Base-by-base conservation (phyloP, 2,329 filamentous ascomycete species). In the Calonectria leucothoes region DNA sequence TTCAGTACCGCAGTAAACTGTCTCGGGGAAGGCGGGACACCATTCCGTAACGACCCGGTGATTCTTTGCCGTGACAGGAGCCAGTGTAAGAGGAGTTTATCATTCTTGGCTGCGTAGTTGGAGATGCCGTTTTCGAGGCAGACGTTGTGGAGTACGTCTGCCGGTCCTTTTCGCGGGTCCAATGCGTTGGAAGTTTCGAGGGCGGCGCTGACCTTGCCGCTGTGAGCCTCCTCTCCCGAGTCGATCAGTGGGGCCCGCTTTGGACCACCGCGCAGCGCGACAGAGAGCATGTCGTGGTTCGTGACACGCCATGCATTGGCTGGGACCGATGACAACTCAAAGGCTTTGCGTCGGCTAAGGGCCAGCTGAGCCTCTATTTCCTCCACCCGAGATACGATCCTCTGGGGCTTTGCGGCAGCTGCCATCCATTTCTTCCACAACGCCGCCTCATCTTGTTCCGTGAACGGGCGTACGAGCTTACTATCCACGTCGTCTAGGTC, bases 401-500 rank as follows among this genome's bases (percentile, higher is more conserved):
- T 79, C 74, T 12, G 73, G 7, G n/a, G 71, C 20, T 77, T 76
- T 39, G 74, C 78, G 6, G 75, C 77, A 42, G 78, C 71, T 12
- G 72, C 55, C 35, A 64, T 77, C 83, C 84, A 87, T 69, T 74
- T 81, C 23, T 73, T 76, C 48, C 45, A 55, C 73, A 83, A 81
- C 4, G 66, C 74, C n/a, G 75, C 78, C 67, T 86, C 86, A 55
- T 87, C 82, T 6, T 77, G 74, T 4, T 83, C 75, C 57, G 85
- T 81, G 69, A 82, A 86, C 3, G 81, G 78, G 33, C 88, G 87
- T 48, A 90, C 88, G 59, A 83, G 80, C 1, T 78, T 82, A 74
- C 79, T 86, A 25, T 86, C 84, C 73, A 87, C 85, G 55, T 87
- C 87, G 75, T 91, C 89, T 48, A 91, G 87, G 71, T 91, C 88